Evolutionary conservation across 2,329 filamentous ascomycete species (phyloP), one percentile per base, ranked within the genome.

Genomic region (Hypoxylon sp.): DNA sequence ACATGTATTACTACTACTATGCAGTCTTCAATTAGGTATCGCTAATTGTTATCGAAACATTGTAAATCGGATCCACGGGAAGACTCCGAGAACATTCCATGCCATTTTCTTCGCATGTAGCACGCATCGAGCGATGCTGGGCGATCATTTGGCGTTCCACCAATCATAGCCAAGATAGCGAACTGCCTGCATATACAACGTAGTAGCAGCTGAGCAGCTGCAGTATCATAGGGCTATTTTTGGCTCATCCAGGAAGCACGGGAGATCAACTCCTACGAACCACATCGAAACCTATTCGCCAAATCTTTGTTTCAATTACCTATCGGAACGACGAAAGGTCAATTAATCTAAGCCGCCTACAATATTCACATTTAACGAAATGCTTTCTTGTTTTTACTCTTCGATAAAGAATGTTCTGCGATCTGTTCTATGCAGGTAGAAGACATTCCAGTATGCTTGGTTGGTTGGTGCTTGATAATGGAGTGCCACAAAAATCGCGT

Each of bases 121-220:
- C 65, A 59, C 50, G 24, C 48, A 59, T 54, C 33, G 54, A 68
- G 50, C 37, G 55, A 63, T 48, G 55, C 13, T 68, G n/a, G 62
- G 44, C 61, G 66, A 66, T 71, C 66, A 66, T 51, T 59, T 6
- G 24, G 37, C 37, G 24, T 57, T 35, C 46, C 19, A 44, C 69
- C 69, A 71, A 71, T 71, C 51, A 61, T 17, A 51, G 47, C 19
- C 33, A 17, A 52, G 61, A 50, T 47, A 63, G 53, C 58, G 47
- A 69, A 65, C 60, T 50, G 39, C 59, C 66, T 69, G 66, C 58
- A 71, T 71, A 71, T 71, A 69, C 69, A 63, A 71, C 69, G 69
- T 71, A 71, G 59, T 71, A 71, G 59, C 66, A 71, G 66, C 51
- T 68, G 58, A 67, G 62, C 58, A 63, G 54, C 46, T 24, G 58